Base-by-base conservation (phyloP, 768 basidiomycete genomes). In the Mycena alexandri region DNA sequence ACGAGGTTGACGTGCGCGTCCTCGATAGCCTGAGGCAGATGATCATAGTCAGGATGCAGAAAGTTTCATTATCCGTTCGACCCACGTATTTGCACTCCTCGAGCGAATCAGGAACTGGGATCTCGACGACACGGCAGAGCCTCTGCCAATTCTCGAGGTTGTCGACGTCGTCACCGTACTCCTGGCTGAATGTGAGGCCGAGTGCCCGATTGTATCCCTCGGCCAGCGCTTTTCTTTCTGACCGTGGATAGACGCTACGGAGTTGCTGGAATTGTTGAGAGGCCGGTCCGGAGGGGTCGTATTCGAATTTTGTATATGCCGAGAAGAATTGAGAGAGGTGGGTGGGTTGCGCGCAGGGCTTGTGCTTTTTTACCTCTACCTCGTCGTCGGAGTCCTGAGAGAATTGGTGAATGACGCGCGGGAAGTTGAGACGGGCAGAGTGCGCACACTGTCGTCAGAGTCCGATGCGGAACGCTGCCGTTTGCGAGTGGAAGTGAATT, bases 1-100 rank as follows among this genome's bases (percentile, higher is more conserved):
- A 82, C 77, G 19, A 83, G 71, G 65, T 84, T 84, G 44, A 83
- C 82, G 59, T 81, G 76, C 0, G 74, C 76, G 14, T 55, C 56
- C 16, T 60, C 46, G 8, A 82, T 76, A 51, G 70, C 72, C 80
- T 82, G 43, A 10, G 25, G 47, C 44, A 19, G 50, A 29, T 29
- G 3, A 29, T 29, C 17, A 21, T 13, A 12, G 11, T 47, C 8
- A 29, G n/a, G n/a, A 19, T 29, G 50, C 29, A 14, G 12, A 1
- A 4, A 25, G 11, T n/a, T 41, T 25, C 16, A 17, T n/a, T 19
- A 17, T 42, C 9, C 14, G 10, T 44, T 11, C 36, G 17, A 73
- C 76, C 29, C 63, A 80, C 80, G 52, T 59, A 38, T 56, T 70
- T 70, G 52, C 79, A 80, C n/a, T 53, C 74, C 14, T 65, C 36